Conservation (phyloP, 2,329 filamentous ascomycete genomes). For the Blumeria hordei region DNA sequence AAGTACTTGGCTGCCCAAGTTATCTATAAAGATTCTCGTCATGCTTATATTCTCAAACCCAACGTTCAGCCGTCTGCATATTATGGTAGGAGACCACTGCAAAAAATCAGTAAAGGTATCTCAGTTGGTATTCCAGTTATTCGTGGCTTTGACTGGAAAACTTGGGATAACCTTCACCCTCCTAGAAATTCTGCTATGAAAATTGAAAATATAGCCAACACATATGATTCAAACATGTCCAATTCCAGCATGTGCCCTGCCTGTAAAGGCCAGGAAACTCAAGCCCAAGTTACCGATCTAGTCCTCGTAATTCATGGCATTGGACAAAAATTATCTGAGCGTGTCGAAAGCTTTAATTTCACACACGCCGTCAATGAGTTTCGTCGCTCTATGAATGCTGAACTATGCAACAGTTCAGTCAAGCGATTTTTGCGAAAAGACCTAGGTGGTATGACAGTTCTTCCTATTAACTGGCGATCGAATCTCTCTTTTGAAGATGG, state of each 20-base stretch:
- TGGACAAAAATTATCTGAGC: conserved; percentile 82
- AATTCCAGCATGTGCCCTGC: conserved; percentile 22
- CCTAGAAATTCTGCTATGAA: conserved; percentile 14
- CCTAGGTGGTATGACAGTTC: conserved; percentile 78
- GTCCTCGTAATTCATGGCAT: conserved; percentile 87
- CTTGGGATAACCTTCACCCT: conserved; percentile 49
- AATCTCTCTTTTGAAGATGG: conserved; percentile 71
- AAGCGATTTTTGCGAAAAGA: conserved; percentile 48
- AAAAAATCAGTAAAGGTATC: conserved; percentile 55
- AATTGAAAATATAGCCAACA: conserved; percentile 8
- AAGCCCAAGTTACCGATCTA: conserved; percentile 58
- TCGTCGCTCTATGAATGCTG: conserved; percentile 62
- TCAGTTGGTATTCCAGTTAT: conserved; percentile 72
- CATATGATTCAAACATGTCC: conserved; percentile 5
- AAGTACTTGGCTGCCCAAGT: conserved; percentile 57
- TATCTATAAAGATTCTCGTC: conserved; percentile 54
- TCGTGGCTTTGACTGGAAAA: conserved; percentile 57
- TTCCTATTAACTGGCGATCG: conserved; percentile 86
- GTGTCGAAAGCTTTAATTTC: conserved; percentile 91
- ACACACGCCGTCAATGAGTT: conserved; percentile 89
- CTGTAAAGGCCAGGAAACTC: conserved; percentile 37
- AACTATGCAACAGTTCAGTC: conserved; percentile 52
- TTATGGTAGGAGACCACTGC: conserved; percentile 57
- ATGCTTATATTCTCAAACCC: conserved; percentile 70
- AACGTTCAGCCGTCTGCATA: conserved; percentile 66